Evolutionary conservation across 495 filamentous ascomycete genomes (phyloP).

Genomic region (Lasiosphaeria miniovina): DNA sequence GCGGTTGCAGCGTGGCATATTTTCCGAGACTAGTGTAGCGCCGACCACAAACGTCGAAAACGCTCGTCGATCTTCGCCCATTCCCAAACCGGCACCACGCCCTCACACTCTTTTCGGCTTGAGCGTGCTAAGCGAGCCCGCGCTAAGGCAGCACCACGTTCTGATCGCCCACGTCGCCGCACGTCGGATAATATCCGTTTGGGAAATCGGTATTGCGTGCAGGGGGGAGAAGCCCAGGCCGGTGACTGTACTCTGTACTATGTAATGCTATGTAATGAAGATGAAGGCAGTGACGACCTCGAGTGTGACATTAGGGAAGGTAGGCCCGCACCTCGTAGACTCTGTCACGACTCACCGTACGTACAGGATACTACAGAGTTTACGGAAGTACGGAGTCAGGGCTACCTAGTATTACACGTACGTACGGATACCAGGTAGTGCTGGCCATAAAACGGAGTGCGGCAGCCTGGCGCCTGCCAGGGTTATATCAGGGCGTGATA

Average conservation of each 20-base stretch:
- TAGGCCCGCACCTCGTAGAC: constrained; percentile 14
- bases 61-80: constrained; percentile 30
- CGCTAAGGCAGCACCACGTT: constrained; percentile 31
- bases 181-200: constrained; percentile 29
- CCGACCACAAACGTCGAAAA: constrained; percentile 28
- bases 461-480: constrained; percentile 2
- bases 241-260: no score
- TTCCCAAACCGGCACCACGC: constrained; percentile 24
- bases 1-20: constrained; percentile 28
- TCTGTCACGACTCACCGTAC: neutral
- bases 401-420: no score
- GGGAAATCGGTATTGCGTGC: constrained; percentile 32
- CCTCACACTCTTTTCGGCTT: constrained; percentile 6
- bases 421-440: neutral
- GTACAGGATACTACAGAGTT: neutral
- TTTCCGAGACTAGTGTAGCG: constrained; percentile 22
- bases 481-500: constrained; percentile 27
- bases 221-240: constrained; percentile 15
- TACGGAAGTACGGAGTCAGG: neutral
- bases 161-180: constrained; percentile 25
- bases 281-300: constrained; percentile 20
- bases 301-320: constrained; percentile 2
- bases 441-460: neutral
- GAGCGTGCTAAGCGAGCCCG: constrained; percentile 23
- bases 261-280: neutral